Evolutionary conservation across 306 rosid genomes (phyloP).

Genomic region (Mimosa pudica): DNA sequence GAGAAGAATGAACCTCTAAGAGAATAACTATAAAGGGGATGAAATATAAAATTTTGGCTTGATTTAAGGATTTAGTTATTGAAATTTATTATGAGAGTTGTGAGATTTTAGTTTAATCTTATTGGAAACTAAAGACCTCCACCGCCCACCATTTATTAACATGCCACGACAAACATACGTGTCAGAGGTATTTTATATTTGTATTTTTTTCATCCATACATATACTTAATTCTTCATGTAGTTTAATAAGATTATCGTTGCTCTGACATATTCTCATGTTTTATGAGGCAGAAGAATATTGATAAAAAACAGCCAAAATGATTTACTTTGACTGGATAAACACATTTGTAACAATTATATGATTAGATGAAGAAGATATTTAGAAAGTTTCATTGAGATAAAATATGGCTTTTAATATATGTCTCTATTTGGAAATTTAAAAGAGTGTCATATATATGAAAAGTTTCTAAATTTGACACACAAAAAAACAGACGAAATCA

Average conservation of each 20-base stretch:
- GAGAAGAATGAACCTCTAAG: background rate
- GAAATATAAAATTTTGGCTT: background rate
- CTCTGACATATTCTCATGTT: background rate
- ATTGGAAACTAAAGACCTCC: background rate
- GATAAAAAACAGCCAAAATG: background rate
- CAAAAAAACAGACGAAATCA: no score
- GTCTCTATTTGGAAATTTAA: no score
- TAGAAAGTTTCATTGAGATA: no score
- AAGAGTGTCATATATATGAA: no score
- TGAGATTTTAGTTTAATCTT: background rate
- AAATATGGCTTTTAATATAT: no score
- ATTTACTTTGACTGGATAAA: background rate
- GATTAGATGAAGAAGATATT: background rate
- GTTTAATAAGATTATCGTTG: no score
- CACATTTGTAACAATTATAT: background rate
- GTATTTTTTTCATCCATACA: background rate
- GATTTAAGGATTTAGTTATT: background rate
- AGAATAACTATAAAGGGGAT: background rate
- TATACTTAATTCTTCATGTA: background rate
- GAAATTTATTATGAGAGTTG: background rate
- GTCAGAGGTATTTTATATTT: background rate
- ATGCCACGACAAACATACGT: background rate
- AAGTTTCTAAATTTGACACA: no score
- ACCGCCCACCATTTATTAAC: background rate
- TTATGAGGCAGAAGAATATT: no score